phyloP scores from a whole-genome alignment of 2,329 filamentous ascomycete species.

The Calonectria leucothoes region DNA sequence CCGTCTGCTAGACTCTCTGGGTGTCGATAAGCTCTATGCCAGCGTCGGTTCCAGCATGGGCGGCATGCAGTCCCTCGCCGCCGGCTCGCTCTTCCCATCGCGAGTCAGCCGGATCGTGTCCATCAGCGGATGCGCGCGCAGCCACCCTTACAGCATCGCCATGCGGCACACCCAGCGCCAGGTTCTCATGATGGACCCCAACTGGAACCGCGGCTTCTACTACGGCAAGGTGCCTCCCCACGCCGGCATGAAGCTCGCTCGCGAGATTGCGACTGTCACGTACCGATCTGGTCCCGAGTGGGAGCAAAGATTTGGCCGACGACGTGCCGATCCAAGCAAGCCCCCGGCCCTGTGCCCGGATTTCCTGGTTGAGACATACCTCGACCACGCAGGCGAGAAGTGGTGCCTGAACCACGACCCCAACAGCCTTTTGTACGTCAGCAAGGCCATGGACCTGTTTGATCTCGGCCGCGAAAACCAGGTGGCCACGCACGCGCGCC shows the following conservation, averaged over 20 bases:
- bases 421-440: slow-evolving; percentile 95
- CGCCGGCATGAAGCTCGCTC: slow-evolving; percentile 95
- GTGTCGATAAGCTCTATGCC: slow-evolving; percentile 84
- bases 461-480: slow-evolving; percentile 84
- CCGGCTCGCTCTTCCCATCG: slow-evolving; percentile 84
- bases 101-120: slow-evolving; percentile 86
- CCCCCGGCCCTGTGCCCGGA: slow-evolving; percentile 96
- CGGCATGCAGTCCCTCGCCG: slow-evolving; percentile 95
- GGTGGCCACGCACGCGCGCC: slow-evolving; percentile 68
- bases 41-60: slow-evolving; percentile 98
- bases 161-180: slow-evolving; percentile 98
- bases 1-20: slow-evolving; percentile 82
- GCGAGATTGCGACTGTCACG: slow-evolving; percentile 97
- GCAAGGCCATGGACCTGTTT: slow-evolving; percentile 99
- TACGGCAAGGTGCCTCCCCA: slow-evolving; percentile 91
- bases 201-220: slow-evolving; percentile 97
- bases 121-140: slow-evolving; percentile 93
- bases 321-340: slow-evolving; percentile 85
- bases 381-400: slow-evolving; percentile 98
- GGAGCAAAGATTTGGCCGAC: slow-evolving; percentile 92
- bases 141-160: slow-evolving; percentile 97
- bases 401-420: slow-evolving; percentile 97
- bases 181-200: slow-evolving; percentile 98
- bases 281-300: slow-evolving; percentile 97
- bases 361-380: slow-evolving; percentile 97